Percentiles rank a stretch among this genome's conserved stretches.
phyloP scores from a whole-genome alignment of 2,329 filamentous ascomycete genomes.

The Mariannaea elegans region DNA sequence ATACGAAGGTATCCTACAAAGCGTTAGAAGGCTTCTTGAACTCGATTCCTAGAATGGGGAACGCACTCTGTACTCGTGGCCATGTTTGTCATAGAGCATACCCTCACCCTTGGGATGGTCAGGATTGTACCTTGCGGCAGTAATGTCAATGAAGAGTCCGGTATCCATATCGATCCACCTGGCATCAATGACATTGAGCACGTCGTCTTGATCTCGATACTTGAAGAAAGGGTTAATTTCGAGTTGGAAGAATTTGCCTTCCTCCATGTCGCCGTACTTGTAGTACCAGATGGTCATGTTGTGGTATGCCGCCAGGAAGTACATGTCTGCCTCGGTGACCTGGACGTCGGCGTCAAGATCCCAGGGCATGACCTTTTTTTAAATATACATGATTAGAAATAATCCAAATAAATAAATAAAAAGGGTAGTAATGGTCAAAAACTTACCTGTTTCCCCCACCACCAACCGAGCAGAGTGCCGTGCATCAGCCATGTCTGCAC shows the following conservation, averaged over 20 bases:
- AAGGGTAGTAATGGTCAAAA: neutral
- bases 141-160: constrained; percentile 62
- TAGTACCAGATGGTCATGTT: constrained; percentile 66
- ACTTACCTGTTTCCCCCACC: constrained; percentile 73
- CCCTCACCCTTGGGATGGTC: constrained; percentile 53
- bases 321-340: constrained; percentile 71
- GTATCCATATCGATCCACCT: constrained; percentile 58
- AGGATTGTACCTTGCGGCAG: constrained; percentile 58
- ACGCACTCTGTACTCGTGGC: constrained; percentile 58
- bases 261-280: constrained; percentile 48
- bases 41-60: neutral
- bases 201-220: constrained; percentile 49
- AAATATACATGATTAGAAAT: constrained; percentile 13
- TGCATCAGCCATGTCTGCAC: constrained; percentile 86
- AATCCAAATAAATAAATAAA: neutral
- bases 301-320: constrained; percentile 70
- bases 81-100: constrained; percentile 60
- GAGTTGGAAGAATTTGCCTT: constrained; percentile 57
- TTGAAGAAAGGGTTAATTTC: constrained; percentile 57
- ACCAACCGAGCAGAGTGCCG: constrained; percentile 86
- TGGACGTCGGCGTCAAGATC: constrained; percentile 82
- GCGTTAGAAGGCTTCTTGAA: neutral
- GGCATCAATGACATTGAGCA: constrained; percentile 56
- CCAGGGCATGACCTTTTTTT: constrained; percentile 73
- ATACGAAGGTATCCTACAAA: constrained; percentile 65